phyloP scores from a whole-genome alignment of 1,284 basidiomycete genomes.

The Volvariella volvacea region DNA sequence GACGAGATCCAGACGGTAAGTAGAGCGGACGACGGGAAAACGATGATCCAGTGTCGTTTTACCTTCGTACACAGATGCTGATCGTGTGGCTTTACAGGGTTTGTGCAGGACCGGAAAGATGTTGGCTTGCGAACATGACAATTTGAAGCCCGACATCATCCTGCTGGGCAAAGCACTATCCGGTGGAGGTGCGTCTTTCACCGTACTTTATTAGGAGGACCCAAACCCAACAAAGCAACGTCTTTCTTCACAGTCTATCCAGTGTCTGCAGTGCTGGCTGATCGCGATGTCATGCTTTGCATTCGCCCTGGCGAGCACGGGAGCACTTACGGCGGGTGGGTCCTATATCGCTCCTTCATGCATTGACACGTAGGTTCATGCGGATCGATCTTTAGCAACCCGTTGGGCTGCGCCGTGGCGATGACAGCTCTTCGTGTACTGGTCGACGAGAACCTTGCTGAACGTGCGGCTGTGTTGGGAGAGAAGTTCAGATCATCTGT shows the following conservation, averaged over 20 bases:
- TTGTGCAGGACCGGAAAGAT: constrained; percentile 82
- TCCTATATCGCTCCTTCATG: constrained; percentile 8
- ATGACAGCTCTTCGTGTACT: constrained; percentile 88
- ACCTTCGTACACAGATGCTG: not conserved
- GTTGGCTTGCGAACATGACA: constrained; percentile 86
- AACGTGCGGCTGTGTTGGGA: constrained; percentile 76
- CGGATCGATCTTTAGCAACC: constrained; percentile 55
- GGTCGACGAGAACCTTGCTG: constrained; percentile 77
- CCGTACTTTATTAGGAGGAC: not conserved
- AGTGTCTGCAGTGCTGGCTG: constrained; percentile 90
- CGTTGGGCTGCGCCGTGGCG: constrained; percentile 91
- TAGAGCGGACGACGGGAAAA: too few species aligned
- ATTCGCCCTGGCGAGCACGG: constrained; percentile 98
- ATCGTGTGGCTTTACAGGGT: constrained; percentile 45
- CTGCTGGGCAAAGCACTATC: constrained; percentile 95
- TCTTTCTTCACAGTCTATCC: constrained; percentile 76
- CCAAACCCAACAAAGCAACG: not conserved
- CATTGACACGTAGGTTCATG: constrained; percentile 2
- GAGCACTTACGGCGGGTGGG: constrained; percentile 89
- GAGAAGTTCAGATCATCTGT: constrained; percentile 74
- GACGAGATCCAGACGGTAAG: constrained; percentile 94
- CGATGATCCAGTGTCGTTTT: not conserved
- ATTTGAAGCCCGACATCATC: constrained; percentile 87
- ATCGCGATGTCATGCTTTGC: constrained; percentile 89
- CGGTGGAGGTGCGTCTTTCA: constrained; percentile 66